Percentiles rank a stretch among this genome's conserved stretches.
phyloP scores from a whole-genome alignment of 495 filamentous ascomycete genomes.

The Hyphodiscus hymeniophilus region DNA sequence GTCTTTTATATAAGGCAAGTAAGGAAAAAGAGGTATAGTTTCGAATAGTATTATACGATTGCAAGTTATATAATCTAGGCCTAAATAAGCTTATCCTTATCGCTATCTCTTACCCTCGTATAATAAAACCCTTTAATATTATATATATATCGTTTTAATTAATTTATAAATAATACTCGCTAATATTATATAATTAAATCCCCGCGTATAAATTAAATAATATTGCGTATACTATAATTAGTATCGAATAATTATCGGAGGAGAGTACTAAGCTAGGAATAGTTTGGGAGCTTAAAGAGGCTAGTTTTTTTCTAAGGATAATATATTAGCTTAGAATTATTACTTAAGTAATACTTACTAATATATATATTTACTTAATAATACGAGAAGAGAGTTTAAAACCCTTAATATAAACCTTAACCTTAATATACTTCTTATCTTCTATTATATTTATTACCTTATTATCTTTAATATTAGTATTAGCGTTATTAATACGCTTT shows the following conservation, averaged over 20 bases:
- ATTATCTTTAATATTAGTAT: background rate
- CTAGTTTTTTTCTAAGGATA: background rate
- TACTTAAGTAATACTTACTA: background rate
- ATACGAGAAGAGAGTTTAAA: background rate
- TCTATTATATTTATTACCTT: background rate
- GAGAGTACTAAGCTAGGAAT: background rate
- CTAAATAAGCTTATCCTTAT: too few species aligned
- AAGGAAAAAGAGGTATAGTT: too few species aligned
- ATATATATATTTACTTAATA: background rate
- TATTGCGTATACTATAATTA: background rate
- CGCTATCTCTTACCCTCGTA: background rate
- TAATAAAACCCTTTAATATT: background rate
- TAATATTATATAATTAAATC: background rate
- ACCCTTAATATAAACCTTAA: background rate
- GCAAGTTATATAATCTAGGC: too few species aligned
- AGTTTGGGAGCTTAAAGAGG: background rate
- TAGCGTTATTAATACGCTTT: background rate
- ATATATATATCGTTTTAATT: background rate
- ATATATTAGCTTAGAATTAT: background rate
- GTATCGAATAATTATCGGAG: background rate
- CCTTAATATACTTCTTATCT: background rate
- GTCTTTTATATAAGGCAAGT: too few species aligned
- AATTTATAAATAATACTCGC: background rate
- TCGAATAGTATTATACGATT: too few species aligned
- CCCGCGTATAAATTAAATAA: background rate